Percentiles rank a stretch among this genome's conserved stretches.
Evolutionary conservation across 164 flowering plant species (phyloP).

Genomic region (Brasenia schreberi): DNA sequence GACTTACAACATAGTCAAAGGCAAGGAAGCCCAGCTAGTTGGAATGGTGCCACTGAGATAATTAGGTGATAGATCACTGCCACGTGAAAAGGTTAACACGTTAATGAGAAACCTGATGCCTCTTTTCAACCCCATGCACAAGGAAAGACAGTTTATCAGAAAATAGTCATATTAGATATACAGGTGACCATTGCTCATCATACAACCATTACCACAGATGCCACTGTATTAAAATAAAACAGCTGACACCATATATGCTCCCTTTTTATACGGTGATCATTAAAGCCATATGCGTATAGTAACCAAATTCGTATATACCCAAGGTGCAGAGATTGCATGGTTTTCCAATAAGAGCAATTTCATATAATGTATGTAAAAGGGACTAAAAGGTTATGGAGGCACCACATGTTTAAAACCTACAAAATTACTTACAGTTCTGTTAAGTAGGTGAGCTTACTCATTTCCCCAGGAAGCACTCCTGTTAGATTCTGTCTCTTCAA

Average conservation of each 20-base stretch:
- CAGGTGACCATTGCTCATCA: background rate
- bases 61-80: conserved; percentile 47
- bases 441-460: conserved; percentile 44
- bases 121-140: background rate
- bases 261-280: too few relatives aligned
- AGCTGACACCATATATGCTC: too few relatives aligned
- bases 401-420: background rate
- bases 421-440: conserved; percentile 40
- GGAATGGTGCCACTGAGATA: conserved; percentile 15
- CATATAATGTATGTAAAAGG: too few relatives aligned
- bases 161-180: background rate
- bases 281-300: too few relatives aligned
- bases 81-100: background rate
- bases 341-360: background rate
- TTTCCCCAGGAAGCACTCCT: conserved; percentile 60
- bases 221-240: background rate
- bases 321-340: background rate
- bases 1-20: conserved; percentile 49
- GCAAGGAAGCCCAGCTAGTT: conserved; percentile 18
- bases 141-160: background rate
- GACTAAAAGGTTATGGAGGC: too few relatives aligned
- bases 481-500: conserved; percentile 43
- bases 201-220: background rate
- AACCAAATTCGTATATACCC: too few relatives aligned
- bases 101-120: background rate